Evolutionary conservation across 768 basidiomycete species (phyloP).

Genomic region (Pholiota molesta): DNA sequence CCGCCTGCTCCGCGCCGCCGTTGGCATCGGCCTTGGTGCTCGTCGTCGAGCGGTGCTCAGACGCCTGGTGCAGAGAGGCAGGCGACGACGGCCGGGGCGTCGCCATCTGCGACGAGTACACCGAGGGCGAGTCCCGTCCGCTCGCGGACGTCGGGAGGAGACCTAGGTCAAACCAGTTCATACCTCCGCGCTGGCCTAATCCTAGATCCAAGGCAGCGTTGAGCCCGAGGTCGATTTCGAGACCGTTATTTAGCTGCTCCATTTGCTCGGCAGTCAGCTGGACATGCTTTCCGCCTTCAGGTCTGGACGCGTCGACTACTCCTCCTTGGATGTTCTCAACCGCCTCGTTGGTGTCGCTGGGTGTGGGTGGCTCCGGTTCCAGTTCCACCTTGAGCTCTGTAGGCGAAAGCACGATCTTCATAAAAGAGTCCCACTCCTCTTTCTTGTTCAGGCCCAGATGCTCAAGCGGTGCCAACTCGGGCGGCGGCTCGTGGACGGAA

Average conservation of each 20-base stretch:
- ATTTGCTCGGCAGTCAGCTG: slow-evolving; percentile 38
- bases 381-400: slow-evolving; percentile 11
- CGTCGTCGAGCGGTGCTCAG: slow-evolving; percentile 26
- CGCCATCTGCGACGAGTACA: slow-evolving; percentile 39
- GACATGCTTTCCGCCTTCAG: slow-evolving; percentile 15
- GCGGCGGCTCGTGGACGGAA: slow-evolving; percentile 27
- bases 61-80: slow-evolving; percentile 24
- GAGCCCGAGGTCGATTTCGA: slow-evolving; percentile 41
- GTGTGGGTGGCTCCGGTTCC: slow-evolving; percentile 2
- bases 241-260: slow-evolving; percentile 34
- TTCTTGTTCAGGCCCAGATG: slow-evolving; percentile 34
- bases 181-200: slow-evolving; percentile 36
- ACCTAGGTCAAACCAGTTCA: slow-evolving; percentile 44
- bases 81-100: slow-evolving; percentile 32
- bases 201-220: slow-evolving; percentile 43
- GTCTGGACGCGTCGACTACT: not conserved
- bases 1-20: slow-evolving; percentile 4
- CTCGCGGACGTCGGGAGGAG: slow-evolving; percentile 34
- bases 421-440: slow-evolving; percentile 45
- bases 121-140: slow-evolving; percentile 40
- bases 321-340: slow-evolving; percentile 10
- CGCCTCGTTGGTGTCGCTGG: slow-evolving; percentile 5
- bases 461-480: slow-evolving; percentile 35
- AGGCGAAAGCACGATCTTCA: slow-evolving; percentile 38
- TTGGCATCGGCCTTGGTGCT: slow-evolving; percentile 24